These are phyloP conservation scores for Yueomyces sp. DNA, from an alignment of 1,139 yeast species.

Conservation along the genomic window DNA sequence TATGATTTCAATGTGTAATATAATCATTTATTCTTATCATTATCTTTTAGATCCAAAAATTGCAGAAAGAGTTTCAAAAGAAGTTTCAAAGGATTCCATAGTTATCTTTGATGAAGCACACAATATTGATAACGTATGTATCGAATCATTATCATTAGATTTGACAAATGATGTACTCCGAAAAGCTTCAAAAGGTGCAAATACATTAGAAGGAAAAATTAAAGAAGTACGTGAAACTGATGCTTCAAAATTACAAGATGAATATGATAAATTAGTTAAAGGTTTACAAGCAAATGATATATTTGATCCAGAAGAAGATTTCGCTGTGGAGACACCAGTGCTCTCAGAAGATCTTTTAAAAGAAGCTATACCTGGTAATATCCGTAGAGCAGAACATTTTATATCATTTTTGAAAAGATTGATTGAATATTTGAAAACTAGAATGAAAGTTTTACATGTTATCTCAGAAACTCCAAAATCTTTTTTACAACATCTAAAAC, in stretches of 20 bases:
- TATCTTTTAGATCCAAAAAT: conserved; percentile 92
- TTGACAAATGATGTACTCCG: conserved; percentile 71
- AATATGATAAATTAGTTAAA: conserved; percentile 80
- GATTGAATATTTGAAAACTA: conserved; percentile 85
- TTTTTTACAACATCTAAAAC: conserved; percentile 83
- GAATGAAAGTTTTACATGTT: conserved; percentile 95
- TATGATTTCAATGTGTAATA: conserved; percentile 92
- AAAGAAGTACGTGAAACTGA: conserved; percentile 76
- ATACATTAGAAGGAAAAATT: conserved; percentile 57
- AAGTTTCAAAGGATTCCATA: conserved; percentile 82
- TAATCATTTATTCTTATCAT: conserved; percentile 91
- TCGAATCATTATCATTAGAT: conserved; percentile 86
- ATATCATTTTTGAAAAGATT: conserved; percentile 84
- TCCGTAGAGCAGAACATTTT: conserved; percentile 92
- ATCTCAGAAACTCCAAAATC: conserved; percentile 94
- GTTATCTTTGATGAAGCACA: conserved; percentile 98
- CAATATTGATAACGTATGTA: conserved; percentile 95
- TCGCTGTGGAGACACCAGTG: conserved; percentile 79
- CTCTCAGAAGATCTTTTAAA: conserved; percentile 72
- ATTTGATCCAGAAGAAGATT: conserved; percentile 41
- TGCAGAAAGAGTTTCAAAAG: conserved; percentile 88
- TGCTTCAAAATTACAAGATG: conserved; percentile 72
- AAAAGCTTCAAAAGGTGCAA: conserved; percentile 74
- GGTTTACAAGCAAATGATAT: conserved; percentile 42
- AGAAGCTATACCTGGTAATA: conserved; percentile 96